Evolutionary conservation across 129 eudicot species (phyloP).

Genomic region (Chrysanthemum makinoi): DNA sequence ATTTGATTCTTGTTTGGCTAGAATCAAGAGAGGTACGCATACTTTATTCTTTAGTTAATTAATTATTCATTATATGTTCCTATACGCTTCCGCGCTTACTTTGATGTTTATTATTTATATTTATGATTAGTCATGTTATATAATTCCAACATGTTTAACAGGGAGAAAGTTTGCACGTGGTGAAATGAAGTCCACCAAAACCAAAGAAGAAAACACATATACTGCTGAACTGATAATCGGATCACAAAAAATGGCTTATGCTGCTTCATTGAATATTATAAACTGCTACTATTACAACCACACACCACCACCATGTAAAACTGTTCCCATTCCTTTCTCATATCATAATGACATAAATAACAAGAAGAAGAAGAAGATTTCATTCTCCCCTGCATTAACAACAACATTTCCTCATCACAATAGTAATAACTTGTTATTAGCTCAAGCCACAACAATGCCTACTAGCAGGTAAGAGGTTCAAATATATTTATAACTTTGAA

Average conservation of each 20-base stretch:
- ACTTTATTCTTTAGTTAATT: no score
- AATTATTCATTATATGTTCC: no score
- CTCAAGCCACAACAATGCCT: slow-evolving; percentile 28
- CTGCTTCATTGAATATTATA: no score
- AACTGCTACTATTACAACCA: neutral
- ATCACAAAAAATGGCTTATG: no score
- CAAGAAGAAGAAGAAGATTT: neutral
- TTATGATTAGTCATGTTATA: no score
- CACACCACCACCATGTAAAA: neutral
- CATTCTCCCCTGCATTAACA: neutral
- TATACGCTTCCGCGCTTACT: no score
- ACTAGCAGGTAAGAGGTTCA: slow-evolving; percentile 50
- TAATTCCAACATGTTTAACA: no score
- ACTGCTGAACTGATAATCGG: no score
- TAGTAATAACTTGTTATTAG: neutral
- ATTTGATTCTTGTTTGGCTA: no score
- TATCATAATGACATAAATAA: slow-evolving; percentile 8
- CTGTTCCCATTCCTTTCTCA: slow-evolving; percentile 16
- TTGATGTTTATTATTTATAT: no score
- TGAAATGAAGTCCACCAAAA: neutral
- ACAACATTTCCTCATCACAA: slow-evolving; percentile 10
- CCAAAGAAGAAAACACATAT: neutral
- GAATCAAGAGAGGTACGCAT: no score
- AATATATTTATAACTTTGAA: neutral
- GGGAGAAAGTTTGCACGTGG: neutral